These are phyloP conservation scores for Clavulina sp. DNA, from an alignment of 768 basidiomycete genomes.

Conservation along the genomic window DNA sequence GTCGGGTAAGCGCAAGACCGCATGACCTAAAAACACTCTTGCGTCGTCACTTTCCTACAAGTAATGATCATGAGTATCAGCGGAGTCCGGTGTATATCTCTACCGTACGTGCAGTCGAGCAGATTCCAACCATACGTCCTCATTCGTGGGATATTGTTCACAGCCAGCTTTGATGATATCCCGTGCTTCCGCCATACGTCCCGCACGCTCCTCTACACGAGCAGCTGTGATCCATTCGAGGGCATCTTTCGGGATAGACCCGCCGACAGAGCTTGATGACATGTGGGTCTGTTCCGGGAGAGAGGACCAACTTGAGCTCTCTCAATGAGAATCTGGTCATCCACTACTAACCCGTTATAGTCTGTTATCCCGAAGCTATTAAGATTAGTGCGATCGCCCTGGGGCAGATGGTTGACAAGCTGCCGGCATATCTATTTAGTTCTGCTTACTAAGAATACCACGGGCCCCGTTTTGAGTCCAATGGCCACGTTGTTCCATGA, in stretches of 20 bases:
- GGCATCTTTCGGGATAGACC: constrained; percentile 91
- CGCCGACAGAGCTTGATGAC: constrained; percentile 88
- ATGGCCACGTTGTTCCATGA: too few relatives aligned
- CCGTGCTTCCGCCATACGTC: constrained; percentile 84
- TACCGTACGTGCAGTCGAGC: constrained; percentile 71
- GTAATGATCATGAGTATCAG: neutral
- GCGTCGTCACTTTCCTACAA: constrained; percentile 74
- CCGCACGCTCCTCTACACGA: constrained; percentile 87
- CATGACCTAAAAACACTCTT: constrained; percentile 82
- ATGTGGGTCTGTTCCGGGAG: constrained; percentile 89
- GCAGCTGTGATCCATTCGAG: constrained; percentile 99
- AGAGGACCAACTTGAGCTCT: constrained; percentile 97
- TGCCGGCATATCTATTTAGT: too few relatives aligned
- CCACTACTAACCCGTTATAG: too few relatives aligned
- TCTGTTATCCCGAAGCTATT: too few relatives aligned
- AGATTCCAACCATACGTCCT: constrained; percentile 97
- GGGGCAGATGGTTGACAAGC: too few relatives aligned
- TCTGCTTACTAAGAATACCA: too few relatives aligned
- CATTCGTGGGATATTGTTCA: constrained; percentile 87
- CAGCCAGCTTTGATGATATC: constrained; percentile 89
- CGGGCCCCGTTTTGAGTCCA: too few relatives aligned
- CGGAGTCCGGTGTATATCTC: neutral
- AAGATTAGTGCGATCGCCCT: too few relatives aligned
- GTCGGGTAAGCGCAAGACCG: constrained; percentile 84
- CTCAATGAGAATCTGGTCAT: too few relatives aligned